Percentiles rank a stretch among this genome's conserved stretches.
These are phyloP conservation scores for Seiridium cupressi DNA, from an alignment of 2,329 filamentous ascomycete genomes.

Conservation along the genomic window DNA sequence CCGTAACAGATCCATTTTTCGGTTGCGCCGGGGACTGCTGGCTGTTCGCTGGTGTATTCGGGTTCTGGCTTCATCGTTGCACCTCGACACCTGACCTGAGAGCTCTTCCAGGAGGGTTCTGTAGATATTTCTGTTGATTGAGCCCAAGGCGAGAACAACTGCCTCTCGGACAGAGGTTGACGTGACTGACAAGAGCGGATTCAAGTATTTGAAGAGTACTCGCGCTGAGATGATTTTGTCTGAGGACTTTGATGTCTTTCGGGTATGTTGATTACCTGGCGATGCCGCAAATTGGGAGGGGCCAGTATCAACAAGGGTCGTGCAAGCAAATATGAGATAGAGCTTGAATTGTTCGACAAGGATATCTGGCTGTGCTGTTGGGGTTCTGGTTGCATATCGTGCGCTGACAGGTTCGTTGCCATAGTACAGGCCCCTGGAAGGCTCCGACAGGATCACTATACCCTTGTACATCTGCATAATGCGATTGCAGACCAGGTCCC, in stretches of 20 bases:
- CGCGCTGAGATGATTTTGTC: conserved; percentile 85
- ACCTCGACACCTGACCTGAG: conserved; percentile 80
- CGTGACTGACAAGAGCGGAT: conserved; percentile 78
- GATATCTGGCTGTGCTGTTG: conserved; percentile 76
- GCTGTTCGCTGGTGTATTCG: conserved; percentile 83
- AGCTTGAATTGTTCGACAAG: conserved; percentile 97
- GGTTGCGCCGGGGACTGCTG: conserved; percentile 78
- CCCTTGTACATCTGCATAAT: conserved; percentile 90
- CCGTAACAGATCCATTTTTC: conserved; percentile 80
- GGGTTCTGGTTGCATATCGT: conserved; percentile 50
- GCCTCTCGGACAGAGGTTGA: conserved; percentile 83
- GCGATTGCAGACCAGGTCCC: conserved; percentile 89
- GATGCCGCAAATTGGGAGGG: conserved; percentile 55
- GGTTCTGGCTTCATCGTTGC: conserved; percentile 84
- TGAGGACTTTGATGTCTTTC: conserved; percentile 74
- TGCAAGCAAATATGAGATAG: conserved; percentile 95
- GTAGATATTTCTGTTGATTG: conserved; percentile 93
- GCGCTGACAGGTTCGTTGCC: conserved; percentile 58
- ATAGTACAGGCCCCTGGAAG: conserved; percentile 58
- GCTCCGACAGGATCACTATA: conserved; percentile 77
- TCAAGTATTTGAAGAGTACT: conserved; percentile 86
- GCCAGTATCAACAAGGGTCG: conserved; percentile 83
- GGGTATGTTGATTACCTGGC: conserved; percentile 68
- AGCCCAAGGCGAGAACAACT: conserved; percentile 87
- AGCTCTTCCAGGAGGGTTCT: conserved; percentile 86